Base-by-base conservation (phyloP, 768 basidiomycete genomes). In the Leccinum pellstonianum region DNA sequence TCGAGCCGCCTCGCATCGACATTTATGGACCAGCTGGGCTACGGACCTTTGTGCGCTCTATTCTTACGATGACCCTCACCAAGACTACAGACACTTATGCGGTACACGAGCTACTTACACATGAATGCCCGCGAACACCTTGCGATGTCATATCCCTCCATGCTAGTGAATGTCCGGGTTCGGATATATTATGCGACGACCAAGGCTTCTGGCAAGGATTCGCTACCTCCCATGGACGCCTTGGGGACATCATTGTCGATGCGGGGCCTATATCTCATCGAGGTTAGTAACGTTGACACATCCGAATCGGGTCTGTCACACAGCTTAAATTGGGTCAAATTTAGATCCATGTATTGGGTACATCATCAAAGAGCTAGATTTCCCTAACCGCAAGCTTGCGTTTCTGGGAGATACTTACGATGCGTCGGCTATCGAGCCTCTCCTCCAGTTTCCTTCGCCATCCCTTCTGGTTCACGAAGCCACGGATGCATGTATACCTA, bases 381-480 rank as follows among this genome's bases (percentile, higher is more conserved):
- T 56, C 21, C 77, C 77, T 49, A 78, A 66, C 17, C 81, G 90
- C 52, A 89, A 88, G 68, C 70, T 95, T 46, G 87, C 87, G 25
- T 80, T 93, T 50, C 78, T 93, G 5, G 93, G 93, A 0, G 91
- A 94, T 68, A 92, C 90, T 1, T 83, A 75, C 62, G 86, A 93
- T 66, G 80, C 86, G 0, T 80, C 81, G 27, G 66, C 77, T 1
- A 81, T 90, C 53, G 73, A 81, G n/a, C 83, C 84, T 10, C 80
- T 91, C 23, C 83, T 82, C 70, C 64, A 65, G 49, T 68, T 74
- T 27, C 77, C 83, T 50, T 68, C 80, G 4, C 80, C 82, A 23
- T 83, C 86, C 29, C 77, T 94, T n/a, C 79, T 94, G 19, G 78
- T 94, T n/a, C 93, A 95, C 71, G 93, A 95, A 73, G 85, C 87